Percentiles rank a stretch among this genome's conserved stretches.
These are phyloP conservation scores for Globisporangium megalacanthum DNA, from an alignment of 352 stramenopile genomes.

Conservation along the genomic window DNA sequence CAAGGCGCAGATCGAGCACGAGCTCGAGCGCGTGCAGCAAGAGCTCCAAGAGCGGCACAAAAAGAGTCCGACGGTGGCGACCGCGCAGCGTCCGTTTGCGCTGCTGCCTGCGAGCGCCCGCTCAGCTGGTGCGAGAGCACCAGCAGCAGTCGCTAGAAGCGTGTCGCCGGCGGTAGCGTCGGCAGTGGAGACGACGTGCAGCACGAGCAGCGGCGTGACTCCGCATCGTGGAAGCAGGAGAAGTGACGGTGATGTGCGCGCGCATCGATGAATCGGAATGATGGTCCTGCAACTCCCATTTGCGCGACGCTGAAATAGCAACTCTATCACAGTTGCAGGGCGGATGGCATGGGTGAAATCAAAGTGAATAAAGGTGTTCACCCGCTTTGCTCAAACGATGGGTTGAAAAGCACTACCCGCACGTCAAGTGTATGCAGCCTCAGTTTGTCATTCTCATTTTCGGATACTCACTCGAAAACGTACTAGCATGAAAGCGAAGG, in stretches of 20 bases:
- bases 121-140: neutral
- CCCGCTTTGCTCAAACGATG: neutral
- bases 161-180: neutral
- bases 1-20: slow-evolving; percentile 41
- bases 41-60: slow-evolving; percentile 13
- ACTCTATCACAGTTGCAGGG: neutral
- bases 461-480: too few species aligned
- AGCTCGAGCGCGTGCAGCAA: slow-evolving; percentile 16
- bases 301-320: slow-evolving; percentile 1
- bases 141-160: neutral
- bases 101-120: slow-evolving; percentile 9
- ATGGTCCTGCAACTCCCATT: neutral
- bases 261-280: slow-evolving; percentile 4
- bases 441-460: slow-evolving; percentile 1
- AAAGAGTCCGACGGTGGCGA: neutral
- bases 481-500: slow-evolving; percentile 40
- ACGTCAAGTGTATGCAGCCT: neutral
- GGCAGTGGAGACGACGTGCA: neutral
- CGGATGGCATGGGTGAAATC: neutral
- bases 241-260: neutral
- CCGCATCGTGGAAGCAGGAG: neutral
- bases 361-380: neutral
- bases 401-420: neutral
- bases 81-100: slow-evolving; percentile 8
- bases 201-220: neutral